Evolutionary conservation across 2,329 filamentous ascomycete species (phyloP), one percentile per base, ranked within the genome.

Genomic region (Bipolaris victoriae): DNA sequence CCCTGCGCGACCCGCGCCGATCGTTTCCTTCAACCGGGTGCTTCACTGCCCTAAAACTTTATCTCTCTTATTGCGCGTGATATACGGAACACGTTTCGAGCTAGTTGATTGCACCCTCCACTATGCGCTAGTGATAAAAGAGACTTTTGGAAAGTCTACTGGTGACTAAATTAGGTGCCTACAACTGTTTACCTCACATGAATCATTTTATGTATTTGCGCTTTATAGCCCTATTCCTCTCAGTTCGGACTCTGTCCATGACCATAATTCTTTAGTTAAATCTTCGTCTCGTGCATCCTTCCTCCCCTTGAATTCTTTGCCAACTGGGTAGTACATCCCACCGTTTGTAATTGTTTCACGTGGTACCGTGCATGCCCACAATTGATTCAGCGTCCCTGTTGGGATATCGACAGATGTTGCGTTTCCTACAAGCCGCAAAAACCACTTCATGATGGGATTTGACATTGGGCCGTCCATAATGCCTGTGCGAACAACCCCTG

Each of bases 401-500:
- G 35, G 13, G 5, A 36, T 15, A 36, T 36, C 35, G 35, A 36
- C 35, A 36, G 35, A 36, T 13, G 10, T 13, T 15, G 11, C 15
- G 3, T 36, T 13, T 36, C 10, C 35, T n/a, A 36, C 11, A 36
- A 36, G 11, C n/a, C 35, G 35, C 13, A 36, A 6, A n/a, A 36
- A 2, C 35, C 35, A 13, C 35, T 36, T 36, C 6, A 36, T 15
- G n/a, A 36, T 36, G n/a, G 10, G 11, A 5, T 36, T 36, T 36
- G 35, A 36, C 35, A 36, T 36, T 36, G 35, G 35, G 11, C 35
- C 35, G 35, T 36, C 35, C 35, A 15, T 36, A 15, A 36, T 36
- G 5, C 35, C 35, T n/a, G 35, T 36, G n/a, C 35, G 35, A n/a
- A 83, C 79, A n/a, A 81, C 71, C 6, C 82, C 82, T 0, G 82